These are phyloP conservation scores for Sclerotiophoma versabilis DNA, from an alignment of 2,329 filamentous ascomycete species.

Conservation along the genomic window DNA sequence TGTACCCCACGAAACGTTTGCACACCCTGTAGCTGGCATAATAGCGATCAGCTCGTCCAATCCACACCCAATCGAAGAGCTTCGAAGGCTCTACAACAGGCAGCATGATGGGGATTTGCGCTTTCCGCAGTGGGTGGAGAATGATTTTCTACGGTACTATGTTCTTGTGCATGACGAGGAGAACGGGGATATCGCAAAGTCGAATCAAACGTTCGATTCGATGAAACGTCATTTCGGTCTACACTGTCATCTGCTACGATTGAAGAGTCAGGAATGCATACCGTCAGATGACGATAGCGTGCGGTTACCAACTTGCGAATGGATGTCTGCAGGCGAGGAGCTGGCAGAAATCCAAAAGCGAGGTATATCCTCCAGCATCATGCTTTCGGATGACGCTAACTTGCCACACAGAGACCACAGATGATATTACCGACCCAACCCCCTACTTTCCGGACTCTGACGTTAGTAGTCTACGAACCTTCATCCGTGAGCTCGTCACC, in stretches of 20 bases:
- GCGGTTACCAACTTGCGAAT: constrained; percentile 80
- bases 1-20: constrained; percentile 88
- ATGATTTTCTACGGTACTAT: constrained; percentile 94
- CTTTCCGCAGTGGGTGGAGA: constrained; percentile 85
- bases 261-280: constrained; percentile 84
- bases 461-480: constrained; percentile 84
- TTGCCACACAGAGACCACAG: constrained; percentile 63
- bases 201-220: constrained; percentile 90
- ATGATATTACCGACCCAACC: constrained; percentile 74
- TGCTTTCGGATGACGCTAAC: constrained; percentile 20
- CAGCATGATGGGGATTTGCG: constrained; percentile 78
- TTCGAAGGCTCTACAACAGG: constrained; percentile 82
- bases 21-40: constrained; percentile 91
- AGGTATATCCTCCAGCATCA: constrained; percentile 49
- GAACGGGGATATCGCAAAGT: constrained; percentile 87
- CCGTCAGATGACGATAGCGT: constrained; percentile 92
- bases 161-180: constrained; percentile 97
- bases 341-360: constrained; percentile 73
- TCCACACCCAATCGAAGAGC: constrained; percentile 80
- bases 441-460: constrained; percentile 92
- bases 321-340: constrained; percentile 89
- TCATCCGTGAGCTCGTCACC: constrained; percentile 92
- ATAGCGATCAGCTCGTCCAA: constrained; percentile 95
- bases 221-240: constrained; percentile 99
- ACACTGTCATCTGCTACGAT: constrained; percentile 88